Percentiles rank a stretch among this genome's conserved stretches.
Conservation (phyloP, 305 asterid species). For the Galium porrigens region DNA sequence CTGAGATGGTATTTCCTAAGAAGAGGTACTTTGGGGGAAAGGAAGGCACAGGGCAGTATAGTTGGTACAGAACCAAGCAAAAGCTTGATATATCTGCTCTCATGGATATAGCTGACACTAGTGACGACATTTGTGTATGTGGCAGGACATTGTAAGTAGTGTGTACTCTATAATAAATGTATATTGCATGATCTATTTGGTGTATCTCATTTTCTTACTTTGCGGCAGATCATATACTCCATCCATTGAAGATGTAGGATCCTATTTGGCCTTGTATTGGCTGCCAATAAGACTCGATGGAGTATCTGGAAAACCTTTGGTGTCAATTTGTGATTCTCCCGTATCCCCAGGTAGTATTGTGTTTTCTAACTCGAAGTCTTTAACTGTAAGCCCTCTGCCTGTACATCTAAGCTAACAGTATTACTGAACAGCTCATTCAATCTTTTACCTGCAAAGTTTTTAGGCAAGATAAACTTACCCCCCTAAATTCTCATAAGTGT, state of each 20-base stretch:
- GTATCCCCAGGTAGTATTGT: conserved; percentile 60
- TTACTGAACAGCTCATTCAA: conserved; percentile 2
- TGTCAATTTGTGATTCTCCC: conserved; percentile 57
- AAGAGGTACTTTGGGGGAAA: conserved; percentile 73
- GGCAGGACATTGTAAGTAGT: conserved; percentile 51
- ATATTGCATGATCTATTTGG: conserved; percentile 5
- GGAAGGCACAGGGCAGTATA: conserved; percentile 76
- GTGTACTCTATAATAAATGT: conserved; percentile 3
- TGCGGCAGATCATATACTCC: conserved; percentile 64
- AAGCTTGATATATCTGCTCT: conserved; percentile 55
- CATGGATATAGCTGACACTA: conserved; percentile 34
- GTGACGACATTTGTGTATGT: conserved; percentile 39
- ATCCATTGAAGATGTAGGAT: conserved; percentile 65
- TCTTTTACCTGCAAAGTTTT: neutral
- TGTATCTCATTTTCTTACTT: conserved; percentile 14
- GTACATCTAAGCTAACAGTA: neutral
- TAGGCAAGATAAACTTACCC: neutral
- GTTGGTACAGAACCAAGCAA: conserved; percentile 67
- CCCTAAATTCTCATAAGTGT: neutral
- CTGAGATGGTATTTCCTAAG: conserved; percentile 57
- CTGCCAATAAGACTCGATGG: conserved; percentile 75
- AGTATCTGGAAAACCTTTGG: conserved; percentile 50
- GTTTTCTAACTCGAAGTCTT: neutral
- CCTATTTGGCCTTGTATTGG: conserved; percentile 74
- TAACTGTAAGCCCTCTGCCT: neutral